Percentiles rank a stretch among this genome's conserved stretches.
Conservation (phyloP, 2,329 filamentous ascomycete species). For the Xylaria sp. region DNA sequence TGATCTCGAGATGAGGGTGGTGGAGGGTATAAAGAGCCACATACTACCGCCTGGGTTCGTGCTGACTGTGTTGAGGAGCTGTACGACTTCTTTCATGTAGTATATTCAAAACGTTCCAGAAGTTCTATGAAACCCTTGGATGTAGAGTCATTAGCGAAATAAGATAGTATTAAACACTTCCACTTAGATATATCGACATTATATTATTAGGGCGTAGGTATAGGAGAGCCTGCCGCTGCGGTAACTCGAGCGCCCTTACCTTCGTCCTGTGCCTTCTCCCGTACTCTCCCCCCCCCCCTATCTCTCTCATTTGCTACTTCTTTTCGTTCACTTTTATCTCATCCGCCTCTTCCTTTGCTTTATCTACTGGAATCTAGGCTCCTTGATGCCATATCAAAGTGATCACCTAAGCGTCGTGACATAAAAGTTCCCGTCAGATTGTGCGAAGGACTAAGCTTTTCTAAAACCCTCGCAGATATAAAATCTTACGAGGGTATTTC, state of each 20-base stretch:
- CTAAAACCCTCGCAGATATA: not conserved
- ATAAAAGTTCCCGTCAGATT: not conserved
- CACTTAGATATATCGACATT: too few relatives aligned
- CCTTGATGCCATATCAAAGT: not conserved
- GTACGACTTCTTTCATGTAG: conserved; percentile 64
- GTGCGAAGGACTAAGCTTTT: not conserved
- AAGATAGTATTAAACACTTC: too few relatives aligned
- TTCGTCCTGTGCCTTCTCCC: not conserved
- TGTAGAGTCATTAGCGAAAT: too few relatives aligned
- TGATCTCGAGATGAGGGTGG: not conserved
- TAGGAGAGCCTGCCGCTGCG: not conserved
- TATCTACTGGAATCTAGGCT: not conserved
- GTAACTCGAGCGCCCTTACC: not conserved
- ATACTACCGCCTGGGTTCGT: conserved; percentile 1
- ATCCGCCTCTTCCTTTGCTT: not conserved
- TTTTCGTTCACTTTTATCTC: not conserved
- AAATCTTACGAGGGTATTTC: not conserved
- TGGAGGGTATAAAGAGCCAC: conserved; percentile 28
- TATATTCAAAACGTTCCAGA: conserved; percentile 57
- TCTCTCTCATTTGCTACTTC: not conserved
- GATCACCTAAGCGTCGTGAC: not conserved
- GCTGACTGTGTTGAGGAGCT: conserved; percentile 43
- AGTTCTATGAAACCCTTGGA: conserved; percentile 56
- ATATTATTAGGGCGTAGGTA: too few relatives aligned
- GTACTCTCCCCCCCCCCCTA: not conserved